These are phyloP conservation scores for Pezicula neosporulosa DNA, from an alignment of 2,329 filamentous ascomycete genomes.

Conservation along the genomic window DNA sequence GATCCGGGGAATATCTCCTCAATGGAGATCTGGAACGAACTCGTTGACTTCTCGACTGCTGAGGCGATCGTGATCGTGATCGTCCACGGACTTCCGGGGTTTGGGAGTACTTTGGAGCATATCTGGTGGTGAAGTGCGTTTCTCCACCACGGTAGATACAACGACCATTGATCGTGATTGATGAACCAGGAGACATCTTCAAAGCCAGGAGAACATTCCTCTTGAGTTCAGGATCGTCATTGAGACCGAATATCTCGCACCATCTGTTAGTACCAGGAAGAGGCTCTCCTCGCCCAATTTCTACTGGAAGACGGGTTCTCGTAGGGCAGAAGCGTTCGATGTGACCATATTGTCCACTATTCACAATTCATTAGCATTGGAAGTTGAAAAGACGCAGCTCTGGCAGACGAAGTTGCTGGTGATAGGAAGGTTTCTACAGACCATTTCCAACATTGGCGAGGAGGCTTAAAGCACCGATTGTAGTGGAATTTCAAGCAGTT, in stretches of 20 bases:
- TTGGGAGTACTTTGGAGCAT: conserved; percentile 5
- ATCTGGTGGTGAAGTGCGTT: conserved; percentile 7
- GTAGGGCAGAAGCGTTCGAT: conserved; percentile 19
- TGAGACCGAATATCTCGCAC: conserved; percentile 15
- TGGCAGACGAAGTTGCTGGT: too few relatives aligned
- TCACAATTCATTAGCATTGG: too few relatives aligned
- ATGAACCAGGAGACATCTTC: conserved; percentile 16
- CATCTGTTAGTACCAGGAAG: conserved; percentile 16
- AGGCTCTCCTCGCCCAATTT: conserved; percentile 6
- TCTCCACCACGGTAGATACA: conserved; percentile 20
- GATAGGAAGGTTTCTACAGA: too few relatives aligned
- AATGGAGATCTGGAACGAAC: background rate
- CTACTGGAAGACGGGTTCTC: conserved; percentile 4
- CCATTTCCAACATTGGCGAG: conserved; percentile 15
- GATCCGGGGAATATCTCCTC: conserved; percentile 6
- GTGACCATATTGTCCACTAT: conserved; percentile 9
- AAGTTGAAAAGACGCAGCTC: too few relatives aligned
- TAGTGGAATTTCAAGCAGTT: conserved; percentile 21
- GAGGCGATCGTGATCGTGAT: conserved; percentile 2
- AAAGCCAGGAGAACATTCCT: conserved; percentile 14
- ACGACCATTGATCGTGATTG: conserved; percentile 16
- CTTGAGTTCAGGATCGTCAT: conserved; percentile 12
- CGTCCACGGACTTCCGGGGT: conserved; percentile 8
- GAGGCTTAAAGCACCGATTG: conserved; percentile 9
- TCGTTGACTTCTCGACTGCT: background rate